Conservation (phyloP, 371 early-diverging fungal genomes). For the Rhizopus stolonifer region DNA sequence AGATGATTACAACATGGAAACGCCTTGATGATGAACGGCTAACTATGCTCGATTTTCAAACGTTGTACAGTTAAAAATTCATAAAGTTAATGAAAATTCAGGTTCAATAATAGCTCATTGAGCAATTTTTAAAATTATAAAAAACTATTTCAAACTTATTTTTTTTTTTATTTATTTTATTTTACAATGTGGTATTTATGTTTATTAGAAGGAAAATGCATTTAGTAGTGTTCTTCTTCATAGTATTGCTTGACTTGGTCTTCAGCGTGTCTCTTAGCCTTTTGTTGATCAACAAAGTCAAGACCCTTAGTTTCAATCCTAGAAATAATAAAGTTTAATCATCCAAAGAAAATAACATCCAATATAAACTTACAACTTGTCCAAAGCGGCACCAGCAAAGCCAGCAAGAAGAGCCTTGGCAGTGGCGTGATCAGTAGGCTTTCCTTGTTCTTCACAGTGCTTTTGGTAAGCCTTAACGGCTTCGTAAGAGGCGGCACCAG, state of each 20-base stretch:
- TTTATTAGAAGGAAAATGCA: not conserved
- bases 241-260: slow-evolving; percentile 33
- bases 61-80: no score
- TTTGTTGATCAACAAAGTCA: slow-evolving; percentile 42
- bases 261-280: slow-evolving; percentile 47
- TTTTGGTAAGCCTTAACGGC: slow-evolving; percentile 51
- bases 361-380: no score
- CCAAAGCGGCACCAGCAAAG: slow-evolving; percentile 50
- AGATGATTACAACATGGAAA: slow-evolving; percentile 51
- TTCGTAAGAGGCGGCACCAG: slow-evolving; percentile 50
- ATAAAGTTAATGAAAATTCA: no score
- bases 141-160: not conserved
- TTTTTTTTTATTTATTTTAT: not conserved
- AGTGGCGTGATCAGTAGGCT: slow-evolving; percentile 42
- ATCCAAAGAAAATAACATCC: no score
- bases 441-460: slow-evolving; percentile 46
- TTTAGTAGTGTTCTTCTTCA: slow-evolving; percentile 14
- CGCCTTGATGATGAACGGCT: slow-evolving; percentile 38
- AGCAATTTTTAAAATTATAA: not conserved
- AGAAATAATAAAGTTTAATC: no score
- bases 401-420: slow-evolving; percentile 57
- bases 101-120: not conserved
- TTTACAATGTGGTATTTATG: not conserved
- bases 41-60: slow-evolving; percentile 47
- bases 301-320: slow-evolving; percentile 57